These are phyloP conservation scores for Trapa bicornis DNA, from an alignment of 345 rosid species.

Conservation along the genomic window DNA sequence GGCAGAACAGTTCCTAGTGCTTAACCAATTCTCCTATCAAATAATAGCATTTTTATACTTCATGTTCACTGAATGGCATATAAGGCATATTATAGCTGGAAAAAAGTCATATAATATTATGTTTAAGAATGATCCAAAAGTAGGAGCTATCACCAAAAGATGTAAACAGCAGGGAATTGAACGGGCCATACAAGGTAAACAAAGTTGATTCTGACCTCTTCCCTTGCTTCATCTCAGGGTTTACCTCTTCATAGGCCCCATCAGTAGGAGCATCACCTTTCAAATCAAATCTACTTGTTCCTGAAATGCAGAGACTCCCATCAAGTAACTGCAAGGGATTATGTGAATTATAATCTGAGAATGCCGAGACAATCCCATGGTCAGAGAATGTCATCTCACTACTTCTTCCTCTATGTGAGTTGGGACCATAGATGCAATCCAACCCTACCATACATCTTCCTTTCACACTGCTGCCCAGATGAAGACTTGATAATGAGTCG, in stretches of 20 bases:
- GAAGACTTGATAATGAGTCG: slow-evolving; percentile 27
- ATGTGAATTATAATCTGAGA: slow-evolving; percentile 40
- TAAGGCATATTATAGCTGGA: not conserved
- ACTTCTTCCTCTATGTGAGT: slow-evolving; percentile 52
- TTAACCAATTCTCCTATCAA: not conserved
- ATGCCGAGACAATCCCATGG: slow-evolving; percentile 47
- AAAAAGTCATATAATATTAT: not conserved
- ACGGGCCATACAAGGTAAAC: not conserved
- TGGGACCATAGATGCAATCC: slow-evolving; percentile 61
- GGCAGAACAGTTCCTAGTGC: not conserved
- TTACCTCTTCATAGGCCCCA: slow-evolving; percentile 18
- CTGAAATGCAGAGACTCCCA: slow-evolving; percentile 28
- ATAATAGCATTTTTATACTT: not conserved
- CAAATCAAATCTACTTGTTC: slow-evolving; percentile 11
- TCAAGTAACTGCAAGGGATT: slow-evolving; percentile 29
- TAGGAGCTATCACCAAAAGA: not conserved
- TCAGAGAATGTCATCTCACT: slow-evolving; percentile 27
- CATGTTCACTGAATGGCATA: not conserved
- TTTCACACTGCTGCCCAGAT: slow-evolving; percentile 23
- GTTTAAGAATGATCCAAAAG: not conserved
- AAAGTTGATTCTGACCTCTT: slow-evolving; percentile 33
- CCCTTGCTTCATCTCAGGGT: slow-evolving; percentile 24
- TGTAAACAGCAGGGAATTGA: not conserved
- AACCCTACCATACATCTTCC: slow-evolving; percentile 39
- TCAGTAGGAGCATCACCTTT: slow-evolving; percentile 15